phyloP scores from a whole-genome alignment of 129 eudicot genomes.

The Dittrichia graveolens region DNA sequence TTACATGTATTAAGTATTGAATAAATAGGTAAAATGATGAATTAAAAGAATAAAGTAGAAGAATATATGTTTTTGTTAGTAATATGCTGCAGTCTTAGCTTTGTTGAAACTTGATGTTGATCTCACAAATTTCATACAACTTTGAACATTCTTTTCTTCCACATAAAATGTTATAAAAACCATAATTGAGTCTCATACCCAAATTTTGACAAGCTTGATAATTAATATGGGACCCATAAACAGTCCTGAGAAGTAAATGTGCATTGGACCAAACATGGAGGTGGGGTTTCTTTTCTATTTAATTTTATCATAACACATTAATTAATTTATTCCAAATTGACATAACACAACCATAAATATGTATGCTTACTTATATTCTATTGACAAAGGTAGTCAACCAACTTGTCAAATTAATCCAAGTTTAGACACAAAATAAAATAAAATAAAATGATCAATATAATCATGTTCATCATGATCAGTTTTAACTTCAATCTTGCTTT shows the following conservation, averaged over 20 bases:
- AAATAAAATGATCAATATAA: neutral
- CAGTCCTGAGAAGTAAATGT: slow-evolving; percentile 36
- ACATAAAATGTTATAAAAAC: too few relatives aligned
- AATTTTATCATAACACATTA: slow-evolving; percentile 22
- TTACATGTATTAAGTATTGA: too few relatives aligned
- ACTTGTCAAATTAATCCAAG: neutral
- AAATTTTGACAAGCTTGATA: slow-evolving; percentile 25
- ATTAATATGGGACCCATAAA: slow-evolving; percentile 34
- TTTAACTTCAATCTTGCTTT: too few relatives aligned
- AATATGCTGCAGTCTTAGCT: too few relatives aligned
- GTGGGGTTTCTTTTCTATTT: slow-evolving; percentile 35
- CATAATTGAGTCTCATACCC: neutral
- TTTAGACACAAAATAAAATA: neutral
- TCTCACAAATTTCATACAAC: too few relatives aligned
- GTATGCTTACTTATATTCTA: neutral
- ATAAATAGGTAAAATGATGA: too few relatives aligned
- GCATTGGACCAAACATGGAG: slow-evolving; percentile 33
- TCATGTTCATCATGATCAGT: too few relatives aligned
- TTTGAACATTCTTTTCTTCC: too few relatives aligned
- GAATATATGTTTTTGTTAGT: too few relatives aligned
- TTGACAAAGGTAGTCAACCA: slow-evolving; percentile 25
- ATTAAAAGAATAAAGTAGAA: too few relatives aligned
- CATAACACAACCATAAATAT: slow-evolving; percentile 12
- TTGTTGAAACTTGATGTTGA: too few relatives aligned
- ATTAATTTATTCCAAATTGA: slow-evolving; percentile 36